A percentile compares a stretch with the other conserved stretches of the same genome.
These are phyloP conservation scores for Byssoonygena ceratinophila DNA, from an alignment of 2,329 filamentous ascomycete species.

Conservation along the genomic window DNA sequence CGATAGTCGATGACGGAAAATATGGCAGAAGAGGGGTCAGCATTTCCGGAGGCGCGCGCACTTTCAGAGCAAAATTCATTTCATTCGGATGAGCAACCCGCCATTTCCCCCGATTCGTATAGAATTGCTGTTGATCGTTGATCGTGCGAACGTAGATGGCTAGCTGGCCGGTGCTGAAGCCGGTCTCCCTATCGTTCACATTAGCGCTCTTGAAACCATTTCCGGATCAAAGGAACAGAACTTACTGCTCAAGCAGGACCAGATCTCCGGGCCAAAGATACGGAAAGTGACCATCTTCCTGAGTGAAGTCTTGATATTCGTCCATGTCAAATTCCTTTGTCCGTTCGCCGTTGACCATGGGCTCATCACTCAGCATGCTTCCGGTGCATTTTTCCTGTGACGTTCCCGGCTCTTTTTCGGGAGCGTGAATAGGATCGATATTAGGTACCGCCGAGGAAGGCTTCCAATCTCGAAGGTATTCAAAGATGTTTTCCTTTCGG, in stretches of 20 bases:
- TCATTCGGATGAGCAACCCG: slow-evolving; percentile 28
- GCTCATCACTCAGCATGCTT: slow-evolving; percentile 16
- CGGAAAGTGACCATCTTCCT: slow-evolving; percentile 25
- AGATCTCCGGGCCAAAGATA: slow-evolving; percentile 35
- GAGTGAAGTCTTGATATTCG: slow-evolving; percentile 16
- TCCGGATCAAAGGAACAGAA: too few relatives aligned
- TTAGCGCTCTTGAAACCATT: too few relatives aligned
- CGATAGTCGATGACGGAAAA: slow-evolving; percentile 35
- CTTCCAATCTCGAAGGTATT: slow-evolving; percentile 36
- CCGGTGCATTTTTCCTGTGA: not conserved
- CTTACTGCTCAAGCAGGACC: slow-evolving; percentile 29
- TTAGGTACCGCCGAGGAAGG: not conserved
- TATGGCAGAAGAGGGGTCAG: slow-evolving; percentile 42
- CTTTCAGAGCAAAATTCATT: slow-evolving; percentile 42
- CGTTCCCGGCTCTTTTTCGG: not conserved
- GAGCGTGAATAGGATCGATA: slow-evolving; percentile 13
- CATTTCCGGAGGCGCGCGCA: slow-evolving; percentile 38
- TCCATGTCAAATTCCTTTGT: slow-evolving; percentile 10
- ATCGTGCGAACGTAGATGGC: slow-evolving; percentile 35
- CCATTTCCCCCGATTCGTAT: slow-evolving; percentile 36
- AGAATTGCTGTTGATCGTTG: slow-evolving; percentile 35
- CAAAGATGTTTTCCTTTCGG: slow-evolving; percentile 30
- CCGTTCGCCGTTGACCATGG: slow-evolving; percentile 4
- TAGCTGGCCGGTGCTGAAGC: slow-evolving; percentile 22
- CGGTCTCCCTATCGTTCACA: slow-evolving; percentile 13